Conservation (phyloP, 495 filamentous ascomycete species). For the Xylaria curta region DNA sequence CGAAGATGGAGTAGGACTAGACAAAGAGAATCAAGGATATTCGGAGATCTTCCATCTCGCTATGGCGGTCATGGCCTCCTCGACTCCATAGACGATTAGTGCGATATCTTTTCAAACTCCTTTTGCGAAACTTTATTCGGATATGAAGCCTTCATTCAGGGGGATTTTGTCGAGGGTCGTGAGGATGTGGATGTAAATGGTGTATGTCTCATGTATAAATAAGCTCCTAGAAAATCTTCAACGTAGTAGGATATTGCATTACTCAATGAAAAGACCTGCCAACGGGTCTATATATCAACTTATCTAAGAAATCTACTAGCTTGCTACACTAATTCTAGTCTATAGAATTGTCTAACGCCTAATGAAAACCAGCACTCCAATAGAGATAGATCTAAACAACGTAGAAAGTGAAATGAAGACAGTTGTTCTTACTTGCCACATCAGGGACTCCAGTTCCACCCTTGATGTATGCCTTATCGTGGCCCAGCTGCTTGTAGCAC, state of each 20-base stretch:
- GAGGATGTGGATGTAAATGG: neutral
- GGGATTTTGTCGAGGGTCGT: no score
- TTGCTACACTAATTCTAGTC: neutral
- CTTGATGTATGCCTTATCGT: slow-evolving; percentile 47
- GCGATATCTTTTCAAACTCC: no score
- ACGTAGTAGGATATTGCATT: neutral
- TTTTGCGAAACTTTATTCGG: neutral
- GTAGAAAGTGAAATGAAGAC: slow-evolving; percentile 49
- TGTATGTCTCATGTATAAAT: neutral
- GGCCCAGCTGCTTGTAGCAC: slow-evolving; percentile 43
- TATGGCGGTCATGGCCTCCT: neutral
- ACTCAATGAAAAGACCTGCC: slow-evolving; percentile 1
- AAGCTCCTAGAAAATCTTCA: neutral
- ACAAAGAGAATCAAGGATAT: neutral
- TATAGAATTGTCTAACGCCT: neutral
- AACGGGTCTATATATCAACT: slow-evolving; percentile 4
- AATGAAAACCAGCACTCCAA: neutral
- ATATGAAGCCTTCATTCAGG: no score
- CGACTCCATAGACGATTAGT: no score
- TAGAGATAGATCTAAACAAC: slow-evolving; percentile 17
- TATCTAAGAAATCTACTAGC: neutral
- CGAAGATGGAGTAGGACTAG: neutral
- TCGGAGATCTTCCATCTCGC: neutral
- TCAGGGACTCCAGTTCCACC: slow-evolving; percentile 48
- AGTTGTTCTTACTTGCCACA: slow-evolving; percentile 49